phyloP scores from a whole-genome alignment of 2,329 filamentous ascomycete species.

The Pseudogymnoascus sp. region DNA sequence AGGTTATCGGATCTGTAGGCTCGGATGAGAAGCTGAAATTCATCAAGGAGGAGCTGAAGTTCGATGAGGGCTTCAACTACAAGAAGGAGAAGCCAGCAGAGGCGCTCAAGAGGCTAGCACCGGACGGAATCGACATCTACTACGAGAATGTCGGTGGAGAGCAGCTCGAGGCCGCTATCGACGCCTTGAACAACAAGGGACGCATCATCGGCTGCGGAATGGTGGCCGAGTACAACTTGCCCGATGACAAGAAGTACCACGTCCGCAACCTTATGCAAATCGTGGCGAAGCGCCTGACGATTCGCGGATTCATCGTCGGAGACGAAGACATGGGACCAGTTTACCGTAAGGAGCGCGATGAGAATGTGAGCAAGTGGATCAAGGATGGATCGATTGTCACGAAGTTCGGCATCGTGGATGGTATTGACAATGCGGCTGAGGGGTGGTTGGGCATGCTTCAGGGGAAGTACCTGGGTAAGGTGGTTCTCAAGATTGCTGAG shows the following conservation, averaged over 20 bases:
- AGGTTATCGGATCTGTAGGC: conserved; percentile 66
- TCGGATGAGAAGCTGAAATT: conserved; percentile 68
- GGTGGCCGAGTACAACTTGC: conserved; percentile 61
- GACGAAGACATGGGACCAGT: conserved; percentile 54
- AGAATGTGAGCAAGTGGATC: conserved; percentile 62
- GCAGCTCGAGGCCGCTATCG: conserved; percentile 60
- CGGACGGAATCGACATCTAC: conserved; percentile 70
- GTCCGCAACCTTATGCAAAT: conserved; percentile 53
- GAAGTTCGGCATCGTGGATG: conserved; percentile 50
- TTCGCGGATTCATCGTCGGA: conserved; percentile 59
- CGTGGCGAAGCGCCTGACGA: conserved; percentile 52
- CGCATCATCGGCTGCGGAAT: conserved; percentile 56
- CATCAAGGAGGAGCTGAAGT: conserved; percentile 63
- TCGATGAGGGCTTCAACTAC: conserved; percentile 72
- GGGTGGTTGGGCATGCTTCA: conserved; percentile 59
- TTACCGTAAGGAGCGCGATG: conserved; percentile 52
- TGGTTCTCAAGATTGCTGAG: conserved; percentile 52
- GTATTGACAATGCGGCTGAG: conserved; percentile 58
- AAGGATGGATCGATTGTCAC: conserved; percentile 57
- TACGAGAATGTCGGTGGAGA: conserved; percentile 75
- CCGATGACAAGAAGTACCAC: conserved; percentile 44
- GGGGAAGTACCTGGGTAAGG: conserved; percentile 67
- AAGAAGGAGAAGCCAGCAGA: conserved; percentile 62
- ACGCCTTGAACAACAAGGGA: conserved; percentile 53
- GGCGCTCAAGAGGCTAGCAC: conserved; percentile 57